A percentile compares a stretch with the other conserved stretches of the same genome.
Conservation (phyloP, 441 rosid species). For the Corymbia citriodora region DNA sequence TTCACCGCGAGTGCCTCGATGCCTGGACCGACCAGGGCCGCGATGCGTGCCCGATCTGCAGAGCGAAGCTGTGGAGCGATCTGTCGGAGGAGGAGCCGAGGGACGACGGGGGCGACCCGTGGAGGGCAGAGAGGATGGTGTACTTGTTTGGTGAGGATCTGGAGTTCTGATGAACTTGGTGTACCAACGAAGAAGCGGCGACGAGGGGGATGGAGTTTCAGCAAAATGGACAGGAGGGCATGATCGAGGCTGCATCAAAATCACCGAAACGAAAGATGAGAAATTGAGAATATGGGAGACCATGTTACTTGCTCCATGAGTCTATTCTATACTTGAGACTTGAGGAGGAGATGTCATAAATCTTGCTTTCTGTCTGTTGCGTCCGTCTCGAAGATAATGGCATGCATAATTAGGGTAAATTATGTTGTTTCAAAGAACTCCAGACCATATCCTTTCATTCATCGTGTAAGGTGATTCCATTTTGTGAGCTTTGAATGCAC, state of each 20-base stretch:
- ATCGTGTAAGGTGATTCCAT: too few relatives aligned
- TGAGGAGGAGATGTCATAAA: not conserved
- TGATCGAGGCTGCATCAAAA: not conserved
- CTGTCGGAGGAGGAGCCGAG: not conserved
- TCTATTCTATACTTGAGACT: too few relatives aligned
- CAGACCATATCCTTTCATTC: too few relatives aligned
- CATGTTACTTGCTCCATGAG: too few relatives aligned
- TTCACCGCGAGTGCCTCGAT: constrained; percentile 5
- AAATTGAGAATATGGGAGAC: not conserved
- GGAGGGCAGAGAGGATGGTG: constrained; percentile 10
- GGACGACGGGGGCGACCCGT: not conserved
- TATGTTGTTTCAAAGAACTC: not conserved
- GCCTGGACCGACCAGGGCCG: constrained; percentile 4
- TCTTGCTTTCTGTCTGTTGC: not conserved
- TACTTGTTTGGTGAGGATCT: constrained; percentile 8
- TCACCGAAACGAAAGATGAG: not conserved
- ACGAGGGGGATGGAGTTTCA: not conserved
- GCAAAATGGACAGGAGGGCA: not conserved
- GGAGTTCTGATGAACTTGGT: not conserved
- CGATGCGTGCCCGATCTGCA: not conserved
- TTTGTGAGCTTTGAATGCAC: too few relatives aligned
- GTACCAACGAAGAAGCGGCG: not conserved
- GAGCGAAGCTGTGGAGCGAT: not conserved
- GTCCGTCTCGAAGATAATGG: not conserved
- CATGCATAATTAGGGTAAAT: not conserved